Base-by-base conservation (phyloP, 257 asterid species). In the Capsicum rhomboideum region DNA sequence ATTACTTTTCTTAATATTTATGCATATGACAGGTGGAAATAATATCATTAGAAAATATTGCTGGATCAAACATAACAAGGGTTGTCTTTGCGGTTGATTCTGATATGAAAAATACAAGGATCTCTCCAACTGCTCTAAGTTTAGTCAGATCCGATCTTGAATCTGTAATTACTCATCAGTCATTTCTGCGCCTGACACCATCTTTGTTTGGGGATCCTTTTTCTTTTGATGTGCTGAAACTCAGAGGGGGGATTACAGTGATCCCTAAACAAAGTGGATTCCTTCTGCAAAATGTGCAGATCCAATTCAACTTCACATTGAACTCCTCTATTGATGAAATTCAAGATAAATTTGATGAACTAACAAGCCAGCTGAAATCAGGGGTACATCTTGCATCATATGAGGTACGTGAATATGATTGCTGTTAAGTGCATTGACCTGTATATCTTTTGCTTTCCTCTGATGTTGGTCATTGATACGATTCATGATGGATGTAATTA, bases 231-330 rank as follows among this genome's bases (percentile, higher is more conserved):
- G 97, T 96, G 86, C 91, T 96, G 87, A 94, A 91, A 89, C 94
- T 94, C 87, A 90, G 83, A 82, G 99, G 98, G 67, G 98, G 99
- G 89, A 91, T 96, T 59, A 93, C 97, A 8, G 96, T 87, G 61
- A 93, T 90, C 85, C 99, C 99, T 26, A 91, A 81, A 26, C 99
- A 96, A 89, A 96, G 90, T 82, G 99, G 94, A 9, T 96, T 91
- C 85, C 93, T 92, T 52, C 80, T 92, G 92, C 98, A 93, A 87
- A 88, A 85, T 34, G 93, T 91, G 88, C 92, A 90, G 90, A 90
- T 96, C 86, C 90, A 86, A 66, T 96, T 96, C 97, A 93, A 93
- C 92, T 96, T 96, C 85, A 96, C 99, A 82, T 88, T 96, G 92
- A 94, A 94, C 92, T 93, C 88, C 91, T 94, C 98, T 69, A 89